Evolutionary conservation across 257 asterid genomes (phyloP).

Genomic region (Nicotiana tomentosiformis): DNA sequence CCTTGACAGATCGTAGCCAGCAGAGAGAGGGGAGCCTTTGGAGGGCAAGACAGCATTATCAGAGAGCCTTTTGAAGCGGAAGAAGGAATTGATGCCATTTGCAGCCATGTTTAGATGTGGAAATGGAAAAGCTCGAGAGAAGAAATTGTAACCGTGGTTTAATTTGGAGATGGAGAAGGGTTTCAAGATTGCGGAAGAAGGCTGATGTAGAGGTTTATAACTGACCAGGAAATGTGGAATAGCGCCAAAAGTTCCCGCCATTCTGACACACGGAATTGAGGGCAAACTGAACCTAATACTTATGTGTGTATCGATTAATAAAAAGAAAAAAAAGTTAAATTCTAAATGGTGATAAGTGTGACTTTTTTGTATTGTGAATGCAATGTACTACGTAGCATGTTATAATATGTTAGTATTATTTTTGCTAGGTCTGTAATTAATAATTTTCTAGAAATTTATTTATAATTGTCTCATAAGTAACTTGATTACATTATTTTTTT

Average conservation of each 20-base stretch:
- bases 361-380: no score
- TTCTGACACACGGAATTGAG: background rate
- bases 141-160: background rate
- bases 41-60: conserved; percentile 35
- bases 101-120: background rate
- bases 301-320: background rate
- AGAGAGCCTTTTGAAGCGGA: conserved; percentile 37
- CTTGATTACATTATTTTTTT: no score
- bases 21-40: conserved; percentile 30
- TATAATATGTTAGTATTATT: no score
- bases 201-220: background rate
- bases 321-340: background rate
- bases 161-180: background rate
- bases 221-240: background rate
- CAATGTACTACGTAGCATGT: no score
- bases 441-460: no score
- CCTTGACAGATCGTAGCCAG: conserved; percentile 50
- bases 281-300: background rate
- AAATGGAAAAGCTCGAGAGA: background rate
- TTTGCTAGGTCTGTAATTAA: no score
- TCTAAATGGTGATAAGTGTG: no score
- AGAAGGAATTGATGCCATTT: conserved; percentile 9
- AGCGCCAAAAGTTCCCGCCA: conserved; percentile 56
- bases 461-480: no score
- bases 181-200: background rate